Evolutionary conservation across 805 yeast species (phyloP).

Genomic region (Zygosaccharomyces lentus): DNA sequence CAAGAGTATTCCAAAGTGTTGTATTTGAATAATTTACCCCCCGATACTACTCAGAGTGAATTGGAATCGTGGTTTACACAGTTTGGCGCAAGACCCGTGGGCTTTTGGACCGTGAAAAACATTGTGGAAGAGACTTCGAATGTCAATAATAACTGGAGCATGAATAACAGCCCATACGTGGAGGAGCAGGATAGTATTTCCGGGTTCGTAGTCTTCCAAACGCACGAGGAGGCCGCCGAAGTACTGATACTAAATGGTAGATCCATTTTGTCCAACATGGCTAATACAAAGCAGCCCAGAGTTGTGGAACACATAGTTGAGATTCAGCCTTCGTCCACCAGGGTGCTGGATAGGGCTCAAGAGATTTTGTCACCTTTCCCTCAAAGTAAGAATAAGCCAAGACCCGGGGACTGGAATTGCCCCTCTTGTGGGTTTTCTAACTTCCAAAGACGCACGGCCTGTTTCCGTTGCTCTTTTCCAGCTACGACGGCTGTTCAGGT

Average conservation of each 20-base stretch:
- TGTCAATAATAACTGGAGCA: slow-evolving; percentile 22
- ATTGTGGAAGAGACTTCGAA: slow-evolving; percentile 35
- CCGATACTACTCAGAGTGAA: slow-evolving; percentile 86
- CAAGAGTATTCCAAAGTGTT: slow-evolving; percentile 74
- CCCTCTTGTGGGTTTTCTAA: slow-evolving; percentile 94
- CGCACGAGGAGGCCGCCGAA: slow-evolving; percentile 83
- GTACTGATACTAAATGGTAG: slow-evolving; percentile 77
- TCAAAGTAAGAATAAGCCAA: slow-evolving; percentile 75
- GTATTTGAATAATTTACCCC: slow-evolving; percentile 73
- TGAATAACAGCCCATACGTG: slow-evolving; percentile 32
- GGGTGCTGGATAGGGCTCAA: slow-evolving; percentile 74
- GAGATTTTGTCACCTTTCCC: slow-evolving; percentile 84
- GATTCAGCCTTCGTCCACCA: slow-evolving; percentile 78
- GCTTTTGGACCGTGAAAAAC: slow-evolving; percentile 82
- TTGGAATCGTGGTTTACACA: slow-evolving; percentile 88
- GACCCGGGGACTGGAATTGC: slow-evolving; percentile 99
- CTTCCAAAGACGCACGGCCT: slow-evolving; percentile 89
- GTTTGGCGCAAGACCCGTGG: slow-evolving; percentile 78
- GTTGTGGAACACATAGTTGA: slow-evolving; percentile 65
- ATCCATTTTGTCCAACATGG: slow-evolving; percentile 34
- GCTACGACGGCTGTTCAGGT: slow-evolving; percentile 69
- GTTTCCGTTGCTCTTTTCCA: slow-evolving; percentile 90
- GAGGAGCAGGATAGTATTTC: slow-evolving; percentile 51
- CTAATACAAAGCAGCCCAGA: slow-evolving; percentile 35
- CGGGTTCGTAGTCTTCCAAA: slow-evolving; percentile 81